Evolutionary conservation across 768 basidiomycete genomes (phyloP).

Genomic region (Suillus variegatus): DNA sequence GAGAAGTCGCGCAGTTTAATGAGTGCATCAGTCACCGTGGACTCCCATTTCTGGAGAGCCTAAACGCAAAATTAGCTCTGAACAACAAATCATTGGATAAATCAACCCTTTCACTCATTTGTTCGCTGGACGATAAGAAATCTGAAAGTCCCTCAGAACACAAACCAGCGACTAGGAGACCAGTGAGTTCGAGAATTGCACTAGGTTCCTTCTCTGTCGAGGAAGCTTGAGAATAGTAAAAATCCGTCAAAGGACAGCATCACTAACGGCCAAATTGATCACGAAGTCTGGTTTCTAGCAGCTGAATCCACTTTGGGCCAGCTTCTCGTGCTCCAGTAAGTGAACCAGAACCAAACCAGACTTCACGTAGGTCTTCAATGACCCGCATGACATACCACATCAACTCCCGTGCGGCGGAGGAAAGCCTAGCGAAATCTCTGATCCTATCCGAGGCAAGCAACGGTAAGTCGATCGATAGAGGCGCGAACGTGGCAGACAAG

Average conservation of each 20-base stretch:
- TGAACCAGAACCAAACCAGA: slow-evolving; percentile 73
- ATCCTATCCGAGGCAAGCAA: slow-evolving; percentile 55
- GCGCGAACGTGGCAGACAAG: slow-evolving; percentile 33
- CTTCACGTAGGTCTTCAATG: slow-evolving; percentile 67
- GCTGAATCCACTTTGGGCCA: slow-evolving; percentile 72
- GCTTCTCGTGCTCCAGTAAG: slow-evolving; percentile 68
- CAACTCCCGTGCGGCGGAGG: slow-evolving; percentile 70
- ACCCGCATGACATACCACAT: slow-evolving; percentile 71
- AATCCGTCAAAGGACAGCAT: background rate
- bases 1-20: slow-evolving; percentile 72
- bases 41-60: slow-evolving; percentile 85
- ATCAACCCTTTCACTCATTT: slow-evolving; percentile 79
- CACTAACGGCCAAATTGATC: slow-evolving; percentile 69
- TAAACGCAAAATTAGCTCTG: slow-evolving; percentile 35
- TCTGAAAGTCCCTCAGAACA: slow-evolving; percentile 71
- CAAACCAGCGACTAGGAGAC: slow-evolving; percentile 68
- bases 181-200: slow-evolving; percentile 71
- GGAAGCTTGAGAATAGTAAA: background rate
- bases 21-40: slow-evolving; percentile 68
- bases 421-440: slow-evolving; percentile 71
- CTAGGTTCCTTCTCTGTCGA: slow-evolving; percentile 57
- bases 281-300: slow-evolving; percentile 63
- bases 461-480: slow-evolving; percentile 53
- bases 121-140: slow-evolving; percentile 75
- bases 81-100: slow-evolving; percentile 11